Conservation (phyloP, 2,329 filamentous ascomycete genomes). For the Colletotrichum zoysiae region DNA sequence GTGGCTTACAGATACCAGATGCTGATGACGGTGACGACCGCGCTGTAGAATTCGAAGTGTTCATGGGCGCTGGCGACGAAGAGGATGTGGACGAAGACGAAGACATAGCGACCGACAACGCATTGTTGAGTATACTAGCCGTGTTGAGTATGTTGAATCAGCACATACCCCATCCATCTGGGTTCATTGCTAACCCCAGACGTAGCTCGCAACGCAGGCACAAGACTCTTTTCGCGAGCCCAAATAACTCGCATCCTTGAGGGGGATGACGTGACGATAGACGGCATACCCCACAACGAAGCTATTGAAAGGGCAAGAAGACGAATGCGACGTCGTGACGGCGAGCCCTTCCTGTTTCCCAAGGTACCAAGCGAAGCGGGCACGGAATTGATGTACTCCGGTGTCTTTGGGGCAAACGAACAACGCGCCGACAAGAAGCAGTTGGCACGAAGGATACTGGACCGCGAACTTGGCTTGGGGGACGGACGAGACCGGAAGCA, state of each 20-base stretch:
- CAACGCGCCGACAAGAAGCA: slow-evolving; percentile 67
- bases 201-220: slow-evolving; percentile 44
- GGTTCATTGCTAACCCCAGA: slow-evolving; percentile 50
- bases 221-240: slow-evolving; percentile 50
- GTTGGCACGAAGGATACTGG: slow-evolving; percentile 78
- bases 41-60: slow-evolving; percentile 35
- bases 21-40: slow-evolving; percentile 47
- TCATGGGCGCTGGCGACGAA: slow-evolving; percentile 40
- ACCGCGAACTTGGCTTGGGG: slow-evolving; percentile 83
- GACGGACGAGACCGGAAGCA: slow-evolving; percentile 69
- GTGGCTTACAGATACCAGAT: slow-evolving; percentile 29
- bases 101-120: slow-evolving; percentile 36
- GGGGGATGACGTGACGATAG: slow-evolving; percentile 52
- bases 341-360: slow-evolving; percentile 75
- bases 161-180: slow-evolving; percentile 43
- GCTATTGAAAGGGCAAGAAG: slow-evolving; percentile 58
- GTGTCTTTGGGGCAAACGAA: slow-evolving; percentile 80
- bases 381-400: slow-evolving; percentile 82
- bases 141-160: slow-evolving; percentile 10
- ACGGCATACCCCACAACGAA: slow-evolving; percentile 53
- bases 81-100: slow-evolving; percentile 44
- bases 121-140: slow-evolving; percentile 19
- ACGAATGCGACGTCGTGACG: slow-evolving; percentile 51
- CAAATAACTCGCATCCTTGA: slow-evolving; percentile 58
- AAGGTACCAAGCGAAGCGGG: slow-evolving; percentile 86